Percentiles rank a stretch among this genome's conserved stretches.
Evolutionary conservation across 1,284 basidiomycete species (phyloP).

Genomic region (Cutaneotrichosporon sp.): DNA sequence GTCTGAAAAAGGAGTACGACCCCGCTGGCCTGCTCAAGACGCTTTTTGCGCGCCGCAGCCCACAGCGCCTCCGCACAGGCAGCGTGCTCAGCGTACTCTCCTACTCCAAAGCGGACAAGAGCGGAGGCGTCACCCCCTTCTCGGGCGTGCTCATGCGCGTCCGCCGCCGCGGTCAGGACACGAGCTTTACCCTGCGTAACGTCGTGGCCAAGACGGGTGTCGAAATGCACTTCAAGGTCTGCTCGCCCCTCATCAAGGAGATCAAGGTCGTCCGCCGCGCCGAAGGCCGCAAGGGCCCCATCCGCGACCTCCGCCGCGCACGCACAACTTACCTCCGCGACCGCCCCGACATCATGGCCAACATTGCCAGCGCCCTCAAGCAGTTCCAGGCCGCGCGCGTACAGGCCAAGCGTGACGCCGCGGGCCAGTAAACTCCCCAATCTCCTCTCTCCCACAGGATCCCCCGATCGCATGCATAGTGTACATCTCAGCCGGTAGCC

Average conservation of each 20-base stretch:
- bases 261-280: conserved; percentile 59
- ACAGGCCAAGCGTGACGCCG: neutral
- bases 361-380: conserved; percentile 45
- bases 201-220: conserved; percentile 81
- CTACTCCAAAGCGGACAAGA: conserved; percentile 50
- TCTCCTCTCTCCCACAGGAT: neutral
- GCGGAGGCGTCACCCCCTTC: conserved; percentile 61
- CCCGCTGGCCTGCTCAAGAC: conserved; percentile 62
- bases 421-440: neutral
- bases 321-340: conserved; percentile 47
- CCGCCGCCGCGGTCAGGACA: conserved; percentile 72
- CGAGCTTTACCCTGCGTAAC: conserved; percentile 76
- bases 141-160: conserved; percentile 79
- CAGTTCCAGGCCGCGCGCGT: conserved; percentile 11
- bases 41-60: conserved; percentile 65
- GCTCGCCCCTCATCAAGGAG: conserved; percentile 75
- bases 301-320: conserved; percentile 37
- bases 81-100: conserved; percentile 68
- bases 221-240: conserved; percentile 81
- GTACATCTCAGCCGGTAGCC: conserved; percentile 15
- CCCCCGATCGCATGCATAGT: conserved; percentile 25
- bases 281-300: conserved; percentile 31
- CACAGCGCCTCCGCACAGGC: conserved; percentile 65
- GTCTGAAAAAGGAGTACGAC: conserved; percentile 60
- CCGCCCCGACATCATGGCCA: conserved; percentile 38